Base-by-base conservation (phyloP, 495 filamentous ascomycete genomes). In the Bacidia rubella region DNA sequence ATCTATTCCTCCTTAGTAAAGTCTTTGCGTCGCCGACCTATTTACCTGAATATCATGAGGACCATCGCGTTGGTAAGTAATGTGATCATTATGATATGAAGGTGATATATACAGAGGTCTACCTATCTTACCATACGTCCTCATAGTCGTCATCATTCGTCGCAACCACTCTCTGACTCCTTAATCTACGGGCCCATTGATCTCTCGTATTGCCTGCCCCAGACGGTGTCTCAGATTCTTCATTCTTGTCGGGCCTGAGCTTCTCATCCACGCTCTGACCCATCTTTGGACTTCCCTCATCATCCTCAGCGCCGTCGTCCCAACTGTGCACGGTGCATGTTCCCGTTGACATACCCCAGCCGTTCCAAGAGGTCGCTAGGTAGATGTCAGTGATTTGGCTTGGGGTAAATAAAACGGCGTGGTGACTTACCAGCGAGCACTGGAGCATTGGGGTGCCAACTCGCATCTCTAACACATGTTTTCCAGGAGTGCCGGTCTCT, bases 381-480 rank as follows among this genome's bases (percentile, higher is more conserved):
- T 49, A 3, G 20, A 17, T 12, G 54, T 32, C 45, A 51, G 32
- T 39, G 32, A 32, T n/a, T 23, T 0, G 3, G 27, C 32, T 27
- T 39, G 21, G 21, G 29, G 5, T 9, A 24, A 12, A 29, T 12
- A n/a, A 51, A 12, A 48, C 7, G 25, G 5, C 7, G 9, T 26
- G 7, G n/a, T 22, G 42, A 65, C 70, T 63, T 75, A 90, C 88
- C 85, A 63, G 90, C 93, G 62, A 98, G 70, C 21, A 95, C 73
- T 2, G 90, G 89, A 12, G 86, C 87, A 63, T 77, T 82, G 1
- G 92, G 92, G 74, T 97, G 92, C 92, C 92, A 98, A 58, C 83
- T 87, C 22, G 85, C 88, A 74, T 98, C 92, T 50, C 92, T 77
- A 35, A 97, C 88, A 55, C 89, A 84, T 1, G 89, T 90, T 62